Percentiles rank a stretch among this genome's conserved stretches.
phyloP scores from a whole-genome alignment of 2,329 filamentous ascomycete genomes.

The Epicoccum nigrum region DNA sequence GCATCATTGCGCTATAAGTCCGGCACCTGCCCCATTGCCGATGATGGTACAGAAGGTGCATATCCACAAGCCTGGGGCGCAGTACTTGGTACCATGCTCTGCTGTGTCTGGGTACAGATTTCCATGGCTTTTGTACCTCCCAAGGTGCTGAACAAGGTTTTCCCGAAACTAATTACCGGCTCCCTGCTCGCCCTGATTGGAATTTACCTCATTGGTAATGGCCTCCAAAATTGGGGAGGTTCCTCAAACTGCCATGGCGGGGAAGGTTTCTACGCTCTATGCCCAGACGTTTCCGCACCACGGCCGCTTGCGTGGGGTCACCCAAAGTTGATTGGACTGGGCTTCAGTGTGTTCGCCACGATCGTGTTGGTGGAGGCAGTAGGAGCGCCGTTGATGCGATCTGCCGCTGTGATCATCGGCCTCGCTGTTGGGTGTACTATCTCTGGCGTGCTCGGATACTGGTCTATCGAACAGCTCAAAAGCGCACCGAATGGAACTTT shows the following conservation, averaged over 20 bases:
- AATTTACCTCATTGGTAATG: constrained; percentile 34
- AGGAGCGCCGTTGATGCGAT: constrained; percentile 38
- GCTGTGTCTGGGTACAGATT: constrained; percentile 49
- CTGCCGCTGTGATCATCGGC: constrained; percentile 35
- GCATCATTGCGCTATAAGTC: constrained; percentile 32
- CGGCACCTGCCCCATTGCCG: constrained; percentile 27
- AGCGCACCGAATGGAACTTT: constrained; percentile 32
- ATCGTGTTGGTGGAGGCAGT: constrained; percentile 35
- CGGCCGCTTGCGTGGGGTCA: constrained; percentile 42
- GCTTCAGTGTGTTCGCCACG: constrained; percentile 38
- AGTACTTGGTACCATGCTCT: constrained; percentile 46
- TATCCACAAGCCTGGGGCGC: constrained; percentile 39
- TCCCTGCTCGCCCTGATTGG: constrained; percentile 32
- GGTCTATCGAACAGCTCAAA: constrained; percentile 28
- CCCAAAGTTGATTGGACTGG: constrained; percentile 36
- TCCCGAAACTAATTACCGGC: constrained; percentile 38
- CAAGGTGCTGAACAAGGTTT: constrained; percentile 29
- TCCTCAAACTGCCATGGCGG: constrained; percentile 36
- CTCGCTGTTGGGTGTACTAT: constrained; percentile 36
- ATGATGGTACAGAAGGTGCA: constrained; percentile 29
- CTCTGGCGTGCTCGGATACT: constrained; percentile 37
- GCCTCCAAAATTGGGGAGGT: constrained; percentile 39
- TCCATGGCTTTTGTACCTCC: constrained; percentile 36
- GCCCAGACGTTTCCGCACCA: constrained; percentile 27
- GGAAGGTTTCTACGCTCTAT: constrained; percentile 35